Conservation (phyloP, 257 asterid genomes). For the Salvia rosmarinus region DNA sequence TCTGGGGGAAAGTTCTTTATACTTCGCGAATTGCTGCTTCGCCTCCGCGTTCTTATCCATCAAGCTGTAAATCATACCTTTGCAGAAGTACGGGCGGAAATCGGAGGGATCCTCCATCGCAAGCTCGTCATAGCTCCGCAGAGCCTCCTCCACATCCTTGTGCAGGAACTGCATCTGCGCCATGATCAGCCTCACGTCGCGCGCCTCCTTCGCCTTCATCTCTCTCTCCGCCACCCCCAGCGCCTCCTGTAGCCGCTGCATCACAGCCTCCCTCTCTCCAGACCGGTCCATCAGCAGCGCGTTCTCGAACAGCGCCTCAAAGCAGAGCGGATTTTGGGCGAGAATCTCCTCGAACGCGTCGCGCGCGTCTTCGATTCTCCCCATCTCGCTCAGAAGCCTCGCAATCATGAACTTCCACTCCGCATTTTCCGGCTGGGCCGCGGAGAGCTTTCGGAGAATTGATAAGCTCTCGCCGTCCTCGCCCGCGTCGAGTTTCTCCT, state of each 20-base stretch:
- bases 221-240: conserved; percentile 63
- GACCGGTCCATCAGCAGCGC: conserved; percentile 75
- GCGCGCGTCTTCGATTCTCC: conserved; percentile 58
- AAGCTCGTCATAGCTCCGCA: conserved; percentile 74
- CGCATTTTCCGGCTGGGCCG: conserved; percentile 64
- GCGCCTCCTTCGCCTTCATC: conserved; percentile 62
- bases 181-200: conserved; percentile 80
- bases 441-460: conserved; percentile 48
- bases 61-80: conserved; percentile 81
- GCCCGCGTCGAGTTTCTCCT: conserved; percentile 65
- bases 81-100: conserved; percentile 87
- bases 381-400: conserved; percentile 67
- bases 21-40: conserved; percentile 69
- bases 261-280: conserved; percentile 68
- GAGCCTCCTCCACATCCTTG: conserved; percentile 80
- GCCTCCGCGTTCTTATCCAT: conserved; percentile 74
- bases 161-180: conserved; percentile 86
- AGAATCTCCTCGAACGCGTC: conserved; percentile 62
- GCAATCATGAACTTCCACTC: conserved; percentile 78
- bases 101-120: conserved; percentile 75
- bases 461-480: conserved; percentile 71
- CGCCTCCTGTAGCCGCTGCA: conserved; percentile 70
- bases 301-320: conserved; percentile 75
- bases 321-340: conserved; percentile 50
- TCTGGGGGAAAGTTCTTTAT: conserved; percentile 66